phyloP scores from a whole-genome alignment of 352 stramenopile genomes.

The Globisporangium radiosum region DNA sequence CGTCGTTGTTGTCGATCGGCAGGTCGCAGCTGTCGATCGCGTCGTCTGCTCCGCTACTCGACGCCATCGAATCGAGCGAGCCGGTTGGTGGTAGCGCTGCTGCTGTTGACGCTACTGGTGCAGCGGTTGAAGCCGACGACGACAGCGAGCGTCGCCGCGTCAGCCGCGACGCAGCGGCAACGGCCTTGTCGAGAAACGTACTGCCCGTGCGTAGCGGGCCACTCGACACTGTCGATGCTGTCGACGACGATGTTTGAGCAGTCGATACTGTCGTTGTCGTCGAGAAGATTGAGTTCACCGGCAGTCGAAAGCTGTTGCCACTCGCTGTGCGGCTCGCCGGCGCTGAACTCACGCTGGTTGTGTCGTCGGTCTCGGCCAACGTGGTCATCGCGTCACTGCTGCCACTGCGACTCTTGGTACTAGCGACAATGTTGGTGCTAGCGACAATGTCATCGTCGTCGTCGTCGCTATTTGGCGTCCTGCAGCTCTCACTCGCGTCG shows the following conservation, averaged over 20 bases:
- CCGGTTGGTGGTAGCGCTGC: neutral
- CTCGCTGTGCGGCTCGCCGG: constrained; percentile 14
- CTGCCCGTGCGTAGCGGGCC: constrained; percentile 46
- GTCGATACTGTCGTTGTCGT: neutral
- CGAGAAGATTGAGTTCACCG: constrained; percentile 9
- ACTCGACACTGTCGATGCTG: neutral
- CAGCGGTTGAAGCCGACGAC: constrained; percentile 15
- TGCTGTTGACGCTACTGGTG: neutral
- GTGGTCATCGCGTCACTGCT: neutral
- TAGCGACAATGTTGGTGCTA: neutral
- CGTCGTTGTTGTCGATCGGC: neutral
- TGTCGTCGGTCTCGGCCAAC: constrained; percentile 3
- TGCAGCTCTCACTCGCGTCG: constrained; percentile 57
- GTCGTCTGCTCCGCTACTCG: neutral
- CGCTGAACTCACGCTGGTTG: neutral
- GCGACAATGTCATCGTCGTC: constrained; percentile 5
- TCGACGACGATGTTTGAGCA: neutral
- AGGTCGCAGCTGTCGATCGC: constrained; percentile 9
- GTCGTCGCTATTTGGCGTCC: constrained; percentile 21
- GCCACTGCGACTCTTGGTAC: too few species aligned
- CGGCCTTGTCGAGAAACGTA: constrained; percentile 65
- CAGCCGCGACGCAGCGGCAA: constrained; percentile 47
- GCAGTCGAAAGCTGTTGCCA: constrained; percentile 13
- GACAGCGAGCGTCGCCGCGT: constrained; percentile 24
- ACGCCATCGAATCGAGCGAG: too few species aligned